These are phyloP conservation scores for Paecilomyces sp. DNA, from an alignment of 2,329 filamentous ascomycete genomes.

Conservation along the genomic window DNA sequence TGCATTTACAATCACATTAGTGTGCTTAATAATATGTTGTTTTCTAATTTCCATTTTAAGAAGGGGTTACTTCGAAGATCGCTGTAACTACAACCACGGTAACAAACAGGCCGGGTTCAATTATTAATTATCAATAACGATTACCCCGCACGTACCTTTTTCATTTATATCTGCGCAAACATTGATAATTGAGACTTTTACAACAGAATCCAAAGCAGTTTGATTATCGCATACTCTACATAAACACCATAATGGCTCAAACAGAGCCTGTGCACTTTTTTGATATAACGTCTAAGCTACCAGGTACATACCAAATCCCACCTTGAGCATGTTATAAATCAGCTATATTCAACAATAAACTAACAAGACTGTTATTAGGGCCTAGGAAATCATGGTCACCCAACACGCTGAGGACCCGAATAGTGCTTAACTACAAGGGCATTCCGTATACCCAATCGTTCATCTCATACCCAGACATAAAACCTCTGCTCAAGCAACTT, in stretches of 20 bases:
- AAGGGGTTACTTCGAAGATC: background rate
- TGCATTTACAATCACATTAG: background rate
- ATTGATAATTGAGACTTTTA: background rate
- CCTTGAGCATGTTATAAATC: background rate
- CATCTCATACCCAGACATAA: conserved; percentile 21
- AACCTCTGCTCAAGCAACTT: conserved; percentile 17
- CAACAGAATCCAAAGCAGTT: background rate
- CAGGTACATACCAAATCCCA: conserved; percentile 11
- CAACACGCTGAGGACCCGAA: conserved; percentile 18
- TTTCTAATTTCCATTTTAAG: background rate
- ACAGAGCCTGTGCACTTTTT: conserved; percentile 25
- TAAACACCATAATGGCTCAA: conserved; percentile 11
- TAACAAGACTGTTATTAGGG: conserved; percentile 10
- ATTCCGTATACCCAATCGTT: conserved; percentile 19
- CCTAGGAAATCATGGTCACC: conserved; percentile 21
- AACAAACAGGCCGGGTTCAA: too few species aligned
- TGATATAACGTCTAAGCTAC: conserved; percentile 21
- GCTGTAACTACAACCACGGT: too few species aligned
- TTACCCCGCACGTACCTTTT: too few species aligned
- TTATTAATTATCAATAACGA: too few species aligned
- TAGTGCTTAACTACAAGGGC: conserved; percentile 19
- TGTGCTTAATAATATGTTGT: background rate
- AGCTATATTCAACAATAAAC: background rate
- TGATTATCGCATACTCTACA: background rate
- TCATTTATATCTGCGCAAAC: too few species aligned